Percentiles rank a stretch among this genome's conserved stretches.
These are phyloP conservation scores for Ramaria rubella DNA, from an alignment of 768 basidiomycete species.

Conservation along the genomic window DNA sequence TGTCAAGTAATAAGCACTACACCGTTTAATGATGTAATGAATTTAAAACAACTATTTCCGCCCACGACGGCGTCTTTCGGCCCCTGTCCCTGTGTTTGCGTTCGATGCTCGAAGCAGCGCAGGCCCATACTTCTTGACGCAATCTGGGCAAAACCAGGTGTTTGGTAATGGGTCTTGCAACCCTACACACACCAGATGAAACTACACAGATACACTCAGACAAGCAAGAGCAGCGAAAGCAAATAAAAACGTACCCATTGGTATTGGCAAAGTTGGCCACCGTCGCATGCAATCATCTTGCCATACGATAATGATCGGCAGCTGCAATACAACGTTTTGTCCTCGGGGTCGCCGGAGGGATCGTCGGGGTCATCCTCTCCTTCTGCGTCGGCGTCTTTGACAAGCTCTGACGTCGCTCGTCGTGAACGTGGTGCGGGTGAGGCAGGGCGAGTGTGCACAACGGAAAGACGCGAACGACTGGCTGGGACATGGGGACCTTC, in stretches of 20 bases:
- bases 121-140: constrained; percentile 31
- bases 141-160: constrained; percentile 54
- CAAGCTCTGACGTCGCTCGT: constrained; percentile 11
- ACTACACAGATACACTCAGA: constrained; percentile 30
- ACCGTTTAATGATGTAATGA: neutral
- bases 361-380: constrained; percentile 35
- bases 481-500: constrained; percentile 1
- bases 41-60: constrained; percentile 5
- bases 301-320: constrained; percentile 60
- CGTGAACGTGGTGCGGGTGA: constrained; percentile 7
- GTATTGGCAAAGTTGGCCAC: constrained; percentile 54
- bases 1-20: neutral
- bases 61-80: constrained; percentile 8
- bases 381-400: constrained; percentile 11
- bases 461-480: constrained; percentile 11
- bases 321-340: constrained; percentile 55
- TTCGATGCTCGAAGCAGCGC: constrained; percentile 8
- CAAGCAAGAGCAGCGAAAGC: too few relatives aligned
- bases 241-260: constrained; percentile 54
- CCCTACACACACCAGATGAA: constrained; percentile 56
- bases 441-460: constrained; percentile 2
- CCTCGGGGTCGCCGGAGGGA: constrained; percentile 42
- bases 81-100: neutral
- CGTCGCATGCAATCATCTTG: constrained; percentile 75
- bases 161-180: constrained; percentile 52